Conservation (phyloP, 345 rosid genomes). For the Psidium friedrichsthalianum region DNA sequence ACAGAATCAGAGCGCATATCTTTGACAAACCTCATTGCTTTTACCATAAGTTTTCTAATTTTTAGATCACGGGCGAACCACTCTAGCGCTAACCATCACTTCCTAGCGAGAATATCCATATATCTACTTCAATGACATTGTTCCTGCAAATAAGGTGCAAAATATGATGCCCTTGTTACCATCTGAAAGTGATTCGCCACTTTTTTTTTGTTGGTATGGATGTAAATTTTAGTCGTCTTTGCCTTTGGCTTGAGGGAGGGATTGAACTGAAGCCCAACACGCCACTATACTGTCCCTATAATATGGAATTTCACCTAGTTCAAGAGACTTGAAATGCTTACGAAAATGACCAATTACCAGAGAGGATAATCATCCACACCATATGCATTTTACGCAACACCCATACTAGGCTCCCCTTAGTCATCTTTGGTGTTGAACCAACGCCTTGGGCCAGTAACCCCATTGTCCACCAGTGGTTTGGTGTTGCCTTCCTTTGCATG, state of each 20-base stretch:
- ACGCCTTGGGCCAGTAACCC: slow-evolving; percentile 86
- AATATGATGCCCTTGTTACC: neutral
- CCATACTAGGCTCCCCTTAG: slow-evolving; percentile 80
- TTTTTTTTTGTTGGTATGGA: no score
- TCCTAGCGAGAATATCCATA: slow-evolving; percentile 28
- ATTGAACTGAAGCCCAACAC: no score
- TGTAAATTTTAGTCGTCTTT: no score
- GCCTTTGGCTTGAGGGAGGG: no score
- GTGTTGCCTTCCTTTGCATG: slow-evolving; percentile 65
- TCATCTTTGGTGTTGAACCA: slow-evolving; percentile 93
- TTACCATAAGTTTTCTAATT: slow-evolving; percentile 20
- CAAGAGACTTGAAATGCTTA: neutral
- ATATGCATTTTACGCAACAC: slow-evolving; percentile 86
- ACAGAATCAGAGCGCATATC: neutral
- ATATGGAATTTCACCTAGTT: neutral
- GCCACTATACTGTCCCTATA: neutral
- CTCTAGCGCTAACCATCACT: slow-evolving; percentile 34
- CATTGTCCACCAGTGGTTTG: slow-evolving; percentile 66
- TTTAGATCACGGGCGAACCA: slow-evolving; percentile 27
- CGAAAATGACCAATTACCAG: slow-evolving; percentile 32
- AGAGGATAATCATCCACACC: slow-evolving; percentile 81
- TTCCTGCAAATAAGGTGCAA: slow-evolving; percentile 17
- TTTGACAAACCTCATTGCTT: slow-evolving; percentile 27
- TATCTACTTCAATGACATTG: slow-evolving; percentile 30
- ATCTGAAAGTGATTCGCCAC: neutral